These are phyloP conservation scores for Lasiodiplodia hormozganensis DNA, from an alignment of 2,329 filamentous ascomycete species.

Conservation along the genomic window DNA sequence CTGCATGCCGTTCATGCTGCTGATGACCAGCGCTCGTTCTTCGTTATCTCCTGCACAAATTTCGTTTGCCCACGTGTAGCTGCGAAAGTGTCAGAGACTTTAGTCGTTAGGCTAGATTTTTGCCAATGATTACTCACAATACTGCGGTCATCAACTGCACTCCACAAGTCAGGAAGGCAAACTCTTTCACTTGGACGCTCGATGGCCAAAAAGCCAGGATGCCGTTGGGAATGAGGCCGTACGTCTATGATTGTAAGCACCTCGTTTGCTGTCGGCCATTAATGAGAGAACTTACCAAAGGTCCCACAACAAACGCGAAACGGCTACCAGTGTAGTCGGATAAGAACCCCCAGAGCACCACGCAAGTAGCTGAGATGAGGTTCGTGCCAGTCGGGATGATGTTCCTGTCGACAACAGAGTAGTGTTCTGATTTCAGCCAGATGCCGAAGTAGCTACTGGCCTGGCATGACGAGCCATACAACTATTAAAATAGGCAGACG, in stretches of 20 bases:
- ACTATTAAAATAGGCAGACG: neutral
- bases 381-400: constrained; percentile 15
- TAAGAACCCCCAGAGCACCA: constrained; percentile 6
- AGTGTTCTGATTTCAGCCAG: constrained; percentile 26
- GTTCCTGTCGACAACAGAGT: constrained; percentile 12
- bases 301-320: neutral
- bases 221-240: constrained; percentile 42
- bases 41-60: constrained; percentile 43
- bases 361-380: neutral
- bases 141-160: constrained; percentile 47
- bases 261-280: too few species aligned
- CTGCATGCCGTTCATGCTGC: constrained; percentile 44
- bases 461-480: constrained; percentile 37
- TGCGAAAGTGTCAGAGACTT: constrained; percentile 1
- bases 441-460: constrained; percentile 32
- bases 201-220: constrained; percentile 41
- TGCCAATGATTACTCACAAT: constrained; percentile 36
- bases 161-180: constrained; percentile 40
- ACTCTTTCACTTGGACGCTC: constrained; percentile 37
- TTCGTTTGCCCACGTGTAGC: constrained; percentile 45
- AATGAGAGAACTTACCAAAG: neutral
- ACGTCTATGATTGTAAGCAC: constrained; percentile 32
- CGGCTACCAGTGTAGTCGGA: constrained; percentile 12
- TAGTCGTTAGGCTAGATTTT: accelerated
- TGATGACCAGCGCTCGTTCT: constrained; percentile 43